phyloP scores from a whole-genome alignment of 169 alveolate species.

The Plasmodium malariae region DNA sequence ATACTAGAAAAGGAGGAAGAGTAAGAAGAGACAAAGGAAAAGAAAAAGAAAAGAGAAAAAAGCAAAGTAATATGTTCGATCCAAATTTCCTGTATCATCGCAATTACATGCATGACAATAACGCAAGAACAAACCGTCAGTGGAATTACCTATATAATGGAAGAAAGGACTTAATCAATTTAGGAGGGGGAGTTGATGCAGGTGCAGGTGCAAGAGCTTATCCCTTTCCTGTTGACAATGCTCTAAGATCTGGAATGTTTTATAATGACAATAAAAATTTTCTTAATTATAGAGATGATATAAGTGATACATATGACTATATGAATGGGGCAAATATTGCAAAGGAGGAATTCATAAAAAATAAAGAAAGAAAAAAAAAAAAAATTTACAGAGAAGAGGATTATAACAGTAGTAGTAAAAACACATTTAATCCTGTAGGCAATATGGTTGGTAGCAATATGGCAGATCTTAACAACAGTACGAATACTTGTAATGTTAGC shows the following conservation, averaged over 20 bases:
- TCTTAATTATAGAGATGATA: slow-evolving; percentile 10
- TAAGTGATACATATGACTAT: slow-evolving; percentile 31
- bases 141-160: too few species aligned
- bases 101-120: slow-evolving; percentile 27
- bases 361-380: slow-evolving; percentile 7
- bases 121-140: too few species aligned
- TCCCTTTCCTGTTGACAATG: too few species aligned
- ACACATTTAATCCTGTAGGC: not conserved
- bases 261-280: not conserved
- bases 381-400: not conserved
- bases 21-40: slow-evolving; percentile 7
- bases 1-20: slow-evolving; percentile 8
- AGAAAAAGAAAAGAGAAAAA: not conserved
- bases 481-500: slow-evolving; percentile 1
- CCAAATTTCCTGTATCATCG: slow-evolving; percentile 26
- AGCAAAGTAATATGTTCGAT: slow-evolving; percentile 37
- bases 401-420: not conserved
- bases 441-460: not conserved
- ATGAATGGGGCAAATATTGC: not conserved
- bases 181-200: too few species aligned
- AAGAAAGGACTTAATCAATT: too few species aligned
- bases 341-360: not conserved
- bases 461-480: not conserved
- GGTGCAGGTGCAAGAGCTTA: too few species aligned
- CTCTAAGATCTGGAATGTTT: too few species aligned